These are phyloP conservation scores for Tolypocladium guangdongense DNA, from an alignment of 2,329 filamentous ascomycete genomes.

Conservation along the genomic window DNA sequence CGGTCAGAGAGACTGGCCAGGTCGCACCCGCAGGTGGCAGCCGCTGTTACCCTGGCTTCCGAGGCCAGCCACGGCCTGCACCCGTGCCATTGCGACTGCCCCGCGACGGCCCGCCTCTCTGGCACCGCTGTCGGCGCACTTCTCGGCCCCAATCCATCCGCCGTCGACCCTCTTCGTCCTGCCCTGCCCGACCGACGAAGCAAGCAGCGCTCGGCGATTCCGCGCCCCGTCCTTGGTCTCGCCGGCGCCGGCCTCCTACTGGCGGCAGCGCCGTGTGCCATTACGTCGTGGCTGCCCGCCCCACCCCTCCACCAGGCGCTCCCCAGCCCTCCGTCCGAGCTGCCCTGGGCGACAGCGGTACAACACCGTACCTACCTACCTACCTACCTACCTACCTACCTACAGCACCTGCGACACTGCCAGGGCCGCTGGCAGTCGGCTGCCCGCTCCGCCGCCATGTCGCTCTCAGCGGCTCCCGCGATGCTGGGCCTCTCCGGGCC, in stretches of 20 bases:
- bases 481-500: not conserved
- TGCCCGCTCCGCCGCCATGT: too few relatives aligned
- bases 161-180: not conserved
- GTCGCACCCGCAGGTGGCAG: too few relatives aligned
- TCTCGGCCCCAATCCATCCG: not conserved
- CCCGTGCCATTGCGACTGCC: not conserved
- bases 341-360: not conserved
- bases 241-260: slow-evolving; percentile 1
- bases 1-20: not conserved
- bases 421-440: not conserved
- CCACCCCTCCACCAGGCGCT: not conserved
- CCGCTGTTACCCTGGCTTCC: not conserved
- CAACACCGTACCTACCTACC: not conserved
- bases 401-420: not conserved
- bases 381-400: too few relatives aligned
- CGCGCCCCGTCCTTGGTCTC: slow-evolving; percentile 2
- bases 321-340: not conserved
- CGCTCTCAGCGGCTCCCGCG: slow-evolving; percentile 1
- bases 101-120: not conserved
- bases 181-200: not conserved
- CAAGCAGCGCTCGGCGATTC: slow-evolving; percentile 2
- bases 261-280: slow-evolving; percentile 3
- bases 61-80: not conserved
- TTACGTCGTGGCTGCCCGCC: slow-evolving; percentile 4
- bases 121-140: too few relatives aligned